phyloP scores from a whole-genome alignment of 805 yeast genomes.

The Metschnikowia aberdeeniae region DNA sequence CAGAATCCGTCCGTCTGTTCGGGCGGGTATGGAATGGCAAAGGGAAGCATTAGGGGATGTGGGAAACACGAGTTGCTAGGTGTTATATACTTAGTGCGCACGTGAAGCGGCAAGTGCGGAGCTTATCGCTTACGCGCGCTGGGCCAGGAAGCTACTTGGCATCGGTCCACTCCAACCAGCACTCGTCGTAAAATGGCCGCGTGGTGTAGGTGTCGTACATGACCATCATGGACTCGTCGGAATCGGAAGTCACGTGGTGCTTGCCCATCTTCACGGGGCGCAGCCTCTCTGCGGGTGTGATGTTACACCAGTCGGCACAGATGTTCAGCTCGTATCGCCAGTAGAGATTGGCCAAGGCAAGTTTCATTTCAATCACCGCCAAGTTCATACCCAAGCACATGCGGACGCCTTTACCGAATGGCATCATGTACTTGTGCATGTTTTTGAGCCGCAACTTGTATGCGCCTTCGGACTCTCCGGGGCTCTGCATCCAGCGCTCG shows the following conservation, averaged over 20 bases:
- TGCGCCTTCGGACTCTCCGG: constrained; percentile 27
- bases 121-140: background rate
- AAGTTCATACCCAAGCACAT: constrained; percentile 74
- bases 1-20: constrained; percentile 60
- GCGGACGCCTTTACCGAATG: constrained; percentile 69
- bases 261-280: constrained; percentile 16
- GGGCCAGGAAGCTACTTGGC: background rate
- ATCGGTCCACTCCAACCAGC: constrained; percentile 43
- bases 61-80: background rate
- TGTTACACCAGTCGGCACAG: constrained; percentile 42
- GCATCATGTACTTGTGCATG: constrained; percentile 56
- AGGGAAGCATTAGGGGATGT: constrained; percentile 36
- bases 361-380: constrained; percentile 63
- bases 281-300: constrained; percentile 15
- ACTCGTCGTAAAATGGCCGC: constrained; percentile 49
- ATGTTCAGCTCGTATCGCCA: constrained; percentile 42
- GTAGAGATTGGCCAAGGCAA: constrained; percentile 50
- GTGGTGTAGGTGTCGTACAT: constrained; percentile 57
- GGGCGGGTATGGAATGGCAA: constrained; percentile 53
- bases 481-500: constrained; percentile 54
- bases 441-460: constrained; percentile 33
- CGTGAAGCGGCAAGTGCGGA: constrained; percentile 6
- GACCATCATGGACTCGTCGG: constrained; percentile 48
- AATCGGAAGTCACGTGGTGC: constrained; percentile 10
- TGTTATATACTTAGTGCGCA: background rate